Evolutionary conservation across 73 alveolate genomes (phyloP), one percentile per base, ranked within the genome.

Genomic region (Blepharisma stoltei): DNA sequence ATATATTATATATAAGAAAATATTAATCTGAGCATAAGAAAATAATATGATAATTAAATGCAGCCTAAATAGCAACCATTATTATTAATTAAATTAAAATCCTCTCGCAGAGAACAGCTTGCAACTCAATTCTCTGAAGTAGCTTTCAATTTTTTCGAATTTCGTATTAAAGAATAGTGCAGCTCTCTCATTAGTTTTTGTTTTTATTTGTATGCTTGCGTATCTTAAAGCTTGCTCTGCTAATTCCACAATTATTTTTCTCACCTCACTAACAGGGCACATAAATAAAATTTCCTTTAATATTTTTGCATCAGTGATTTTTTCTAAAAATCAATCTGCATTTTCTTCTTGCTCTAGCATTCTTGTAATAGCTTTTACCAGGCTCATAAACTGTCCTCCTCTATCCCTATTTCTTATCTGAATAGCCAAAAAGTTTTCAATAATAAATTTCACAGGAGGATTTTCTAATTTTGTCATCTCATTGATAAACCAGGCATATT

Each of bases 191-290:
- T 32, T 32, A 32, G 41, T 32, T 32, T 32, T 32, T 32, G 41
- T 32, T 32, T 32, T 32, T 32, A 32, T 32, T 32, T 32, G 5
- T 3, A 32, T 32, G 3, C 41, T 32, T 32, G 41, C 41, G 3
- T 32, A 32, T 32, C 41, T 32, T 32, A 32, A 32, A 32, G 41
- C 41, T 32, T 32, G 41, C 41, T 32, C 41, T 32, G 18, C 11
- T 60, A 60, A 60, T 14, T 11, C 73, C 14, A 60, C 73, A 60
- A 60, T 25, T 8, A 60, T 60, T 60, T 60, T 60, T 60, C 73
- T 60, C 73, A 60, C 46, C 14, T 20, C n/a, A n/a, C 14, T 8
- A 8, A 60, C 18, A n/a, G 73, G 73, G 73, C 45, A 18, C 14
- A 60, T 14, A 8, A 60, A 60, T 25, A 60, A 25, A 14, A 60